Evolutionary conservation across 2,329 filamentous ascomycete species (phyloP).

Genomic region (Diaporthe velutina): DNA sequence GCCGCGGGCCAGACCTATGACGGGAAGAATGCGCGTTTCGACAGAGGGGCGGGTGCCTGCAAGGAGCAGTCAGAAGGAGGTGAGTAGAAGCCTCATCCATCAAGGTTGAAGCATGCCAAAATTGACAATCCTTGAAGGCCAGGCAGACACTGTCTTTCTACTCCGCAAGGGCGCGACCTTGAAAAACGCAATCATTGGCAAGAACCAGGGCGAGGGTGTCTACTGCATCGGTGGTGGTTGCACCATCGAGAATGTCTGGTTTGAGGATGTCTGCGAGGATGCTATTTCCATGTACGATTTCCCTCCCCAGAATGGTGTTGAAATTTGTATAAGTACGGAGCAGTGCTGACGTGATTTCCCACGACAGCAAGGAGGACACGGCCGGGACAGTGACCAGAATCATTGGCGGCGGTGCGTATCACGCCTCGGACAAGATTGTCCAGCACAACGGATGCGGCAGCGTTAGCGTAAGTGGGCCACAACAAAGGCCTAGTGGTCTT

Average conservation of each 20-base stretch:
- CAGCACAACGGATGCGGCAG: slow-evolving; percentile 7
- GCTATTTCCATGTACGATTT: neutral
- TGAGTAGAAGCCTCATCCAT: neutral
- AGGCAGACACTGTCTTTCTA: slow-evolving; percentile 5
- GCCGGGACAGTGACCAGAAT: neutral
- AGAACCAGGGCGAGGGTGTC: neutral
- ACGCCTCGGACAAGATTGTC: neutral
- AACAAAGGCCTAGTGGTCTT: neutral
- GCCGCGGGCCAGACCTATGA: neutral
- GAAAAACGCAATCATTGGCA: neutral
- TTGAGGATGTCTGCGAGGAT: slow-evolving; percentile 6
- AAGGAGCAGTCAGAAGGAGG: slow-evolving; percentile 1
- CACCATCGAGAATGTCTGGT: slow-evolving; percentile 5
- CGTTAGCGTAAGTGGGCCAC: neutral
- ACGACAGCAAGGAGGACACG: neutral
- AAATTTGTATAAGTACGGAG: neutral
- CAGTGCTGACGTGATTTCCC: neutral
- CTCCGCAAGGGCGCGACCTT: slow-evolving; percentile 3
- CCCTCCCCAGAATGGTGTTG: neutral
- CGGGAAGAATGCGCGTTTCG: neutral
- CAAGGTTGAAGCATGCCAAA: neutral
- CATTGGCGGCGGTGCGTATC: neutral
- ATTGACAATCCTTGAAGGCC: neutral
- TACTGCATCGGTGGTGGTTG: neutral
- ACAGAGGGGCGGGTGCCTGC: neutral